Evolutionary conservation across 495 filamentous ascomycete species (phyloP), one percentile per base, ranked within the genome.

Genomic region (Penicillium ochrochloron): DNA sequence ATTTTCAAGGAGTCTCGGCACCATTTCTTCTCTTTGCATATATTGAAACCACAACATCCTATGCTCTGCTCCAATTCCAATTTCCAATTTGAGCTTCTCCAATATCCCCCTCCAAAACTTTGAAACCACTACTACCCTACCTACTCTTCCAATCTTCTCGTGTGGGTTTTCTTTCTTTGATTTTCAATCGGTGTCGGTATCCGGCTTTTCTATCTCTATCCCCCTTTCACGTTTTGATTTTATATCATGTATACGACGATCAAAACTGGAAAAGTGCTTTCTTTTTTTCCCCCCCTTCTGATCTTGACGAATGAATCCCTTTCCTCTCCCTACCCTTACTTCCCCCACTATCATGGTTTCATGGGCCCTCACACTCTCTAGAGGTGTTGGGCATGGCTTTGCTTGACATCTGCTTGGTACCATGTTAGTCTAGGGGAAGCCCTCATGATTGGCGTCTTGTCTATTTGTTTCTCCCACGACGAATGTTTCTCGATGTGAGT

Each of bases 361-460:
- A 19, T 10, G 23, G 29, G 14, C 37, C 1, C 9, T 2, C 52
- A n/a, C n/a, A n/a, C n/a, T n/a, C n/a, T n/a, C n/a, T n/a, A n/a
- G n/a, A n/a, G n/a, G n/a, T n/a, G n/a, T n/a, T 55, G n/a, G 23
- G 29, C 11, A 35, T 34, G 25, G 25, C 12, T 37, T 31, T 4
- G n/a, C n/a, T 56, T 56, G 6, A 6, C 53, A 37, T 19, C 23
- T 10, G n/a, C 10, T 17, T 27, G n/a, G 9, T 3, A 1, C 17
- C n/a, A 21, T 35, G 9, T 21, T 34, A 23, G 27, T 1, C 53
- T 27, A 29, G 50, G 64, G 58, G 74, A 70, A 74, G 73, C 76
- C 75, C 77, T 81, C 74, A 80, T 70, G 76, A 77, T 74, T 77
- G 77, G 77, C 78, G 78, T 79, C 77, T 75, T 73, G 61, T 69